Base-by-base conservation (phyloP, 371 early-diverging fungal genomes). In the Syncephalastrum contaminatum region DNA sequence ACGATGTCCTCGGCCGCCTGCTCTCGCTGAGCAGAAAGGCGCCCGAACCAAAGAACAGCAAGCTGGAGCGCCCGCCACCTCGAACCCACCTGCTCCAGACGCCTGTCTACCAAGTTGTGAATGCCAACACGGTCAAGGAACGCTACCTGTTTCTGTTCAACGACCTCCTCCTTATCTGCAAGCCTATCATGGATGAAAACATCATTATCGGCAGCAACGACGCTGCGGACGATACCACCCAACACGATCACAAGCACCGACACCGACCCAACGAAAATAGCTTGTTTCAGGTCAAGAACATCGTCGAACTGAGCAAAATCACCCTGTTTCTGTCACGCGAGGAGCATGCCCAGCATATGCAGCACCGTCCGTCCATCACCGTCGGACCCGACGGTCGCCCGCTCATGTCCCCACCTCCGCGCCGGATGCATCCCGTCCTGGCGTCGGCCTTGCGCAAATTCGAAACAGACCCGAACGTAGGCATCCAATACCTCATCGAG, bases 141-240 rank as follows among this genome's bases (percentile, higher is more conserved):
- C 80, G 89, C 10, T 90, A 88, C 53, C 73, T 94, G 18, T 90
- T 94, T 57, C 67, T 94, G 25, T 92, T 94, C 61, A 86, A 69
- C 49, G 94, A 93, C 58, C 57, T 91, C 10, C 58, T 94, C 48
- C 68, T 94, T 27, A 90, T 93, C 30, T 85, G 90, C 40, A 88
- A 89, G 58, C 83, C 67, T 3, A 75, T 69, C 43, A 66, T 73
- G 68, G 74, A 75, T 30, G 77, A 77, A 48, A 73, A 71, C 24
- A 79, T 75, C 48, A 79, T 79, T 56, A 61, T 63, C 16, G 59
- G 64, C 14, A 61, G 51, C n/a, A 56, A 16, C 13, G 50, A 44
- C n/a, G 59, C 51, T 19, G 55, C 51, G 18, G 42, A 51, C 1
- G 30, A 52, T 36, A 57, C 50, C 18, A 63, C 40, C 25, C 48